Conservation (phyloP, 2,329 filamentous ascomycete genomes). For the Phaeosphaeria sp. region DNA sequence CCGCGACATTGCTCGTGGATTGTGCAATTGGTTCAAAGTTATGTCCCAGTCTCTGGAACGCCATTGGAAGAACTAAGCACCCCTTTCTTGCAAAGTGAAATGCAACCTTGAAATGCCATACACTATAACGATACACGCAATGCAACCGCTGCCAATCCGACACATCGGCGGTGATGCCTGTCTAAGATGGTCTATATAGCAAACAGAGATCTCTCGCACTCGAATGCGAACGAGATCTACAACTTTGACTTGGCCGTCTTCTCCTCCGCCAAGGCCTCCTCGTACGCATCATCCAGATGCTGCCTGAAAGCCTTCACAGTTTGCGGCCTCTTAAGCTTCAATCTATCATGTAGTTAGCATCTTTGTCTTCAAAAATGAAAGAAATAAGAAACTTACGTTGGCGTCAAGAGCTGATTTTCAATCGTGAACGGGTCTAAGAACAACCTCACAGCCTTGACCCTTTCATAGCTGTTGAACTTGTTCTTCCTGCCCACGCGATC, state of each 20-base stretch:
- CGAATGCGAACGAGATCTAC: slow-evolving; percentile 40
- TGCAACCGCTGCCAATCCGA: too few species aligned
- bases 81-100: too few species aligned
- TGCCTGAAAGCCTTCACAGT: slow-evolving; percentile 67
- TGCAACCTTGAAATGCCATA: too few species aligned
- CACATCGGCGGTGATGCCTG: not conserved
- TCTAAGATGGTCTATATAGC: not conserved
- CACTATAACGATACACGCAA: too few species aligned
- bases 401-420: slow-evolving; percentile 88
- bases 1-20: not conserved
- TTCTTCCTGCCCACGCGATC: slow-evolving; percentile 79
- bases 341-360: slow-evolving; percentile 50
- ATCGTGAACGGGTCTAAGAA: slow-evolving; percentile 90
- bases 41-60: not conserved
- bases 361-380: not conserved
- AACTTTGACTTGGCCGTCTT: slow-evolving; percentile 55
- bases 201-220: not conserved
- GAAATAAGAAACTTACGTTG: slow-evolving; percentile 71
- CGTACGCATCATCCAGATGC: slow-evolving; percentile 67
- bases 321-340: slow-evolving; percentile 76
- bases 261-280: slow-evolving; percentile 56
- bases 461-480: slow-evolving; percentile 93
- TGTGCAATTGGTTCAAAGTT: not conserved
- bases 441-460: slow-evolving; percentile 75
- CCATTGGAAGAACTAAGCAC: not conserved